These are phyloP conservation scores for Taxillus chinensis DNA, from an alignment of 164 flowering plant species.

Conservation along the genomic window DNA sequence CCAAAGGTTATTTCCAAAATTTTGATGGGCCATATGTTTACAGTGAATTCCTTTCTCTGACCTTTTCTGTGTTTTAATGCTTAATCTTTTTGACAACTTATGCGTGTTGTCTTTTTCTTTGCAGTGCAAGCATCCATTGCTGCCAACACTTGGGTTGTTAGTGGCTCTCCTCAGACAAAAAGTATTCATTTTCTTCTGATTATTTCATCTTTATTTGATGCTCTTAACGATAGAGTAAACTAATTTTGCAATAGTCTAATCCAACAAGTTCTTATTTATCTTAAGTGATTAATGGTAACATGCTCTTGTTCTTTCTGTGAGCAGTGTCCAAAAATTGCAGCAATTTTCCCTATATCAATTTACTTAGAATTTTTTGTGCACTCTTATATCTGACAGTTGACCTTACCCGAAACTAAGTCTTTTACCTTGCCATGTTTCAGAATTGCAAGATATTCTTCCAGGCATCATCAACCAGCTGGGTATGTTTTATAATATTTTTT, in stretches of 20 bases:
- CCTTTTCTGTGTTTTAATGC: background rate
- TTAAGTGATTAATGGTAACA: too few relatives aligned
- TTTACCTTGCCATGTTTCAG: constrained; percentile 18
- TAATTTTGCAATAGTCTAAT: too few relatives aligned
- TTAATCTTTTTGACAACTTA: background rate
- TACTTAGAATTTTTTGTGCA: too few relatives aligned
- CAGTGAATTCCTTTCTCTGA: background rate
- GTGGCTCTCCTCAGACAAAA: constrained; percentile 81
- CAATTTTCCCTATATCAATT: too few relatives aligned
- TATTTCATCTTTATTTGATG: background rate
- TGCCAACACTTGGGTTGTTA: constrained; percentile 96
- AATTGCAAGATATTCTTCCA: constrained; percentile 49
- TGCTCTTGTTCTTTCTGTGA: too few relatives aligned
- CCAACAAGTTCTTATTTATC: too few relatives aligned
- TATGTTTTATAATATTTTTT: constrained; percentile 9
- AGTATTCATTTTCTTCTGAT: constrained; percentile 21
- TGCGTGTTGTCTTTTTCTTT: constrained; percentile 8
- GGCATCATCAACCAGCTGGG: constrained; percentile 57
- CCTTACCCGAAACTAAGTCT: background rate
- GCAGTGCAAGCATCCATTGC: constrained; percentile 90
- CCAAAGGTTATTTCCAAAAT: constrained; percentile 32
- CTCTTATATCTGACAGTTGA: background rate
- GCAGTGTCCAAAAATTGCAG: too few relatives aligned
- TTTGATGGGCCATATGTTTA: background rate
- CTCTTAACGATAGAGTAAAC: too few relatives aligned